Base-by-base conservation (phyloP, 768 basidiomycete species). In the Amanita molliuscula region DNA sequence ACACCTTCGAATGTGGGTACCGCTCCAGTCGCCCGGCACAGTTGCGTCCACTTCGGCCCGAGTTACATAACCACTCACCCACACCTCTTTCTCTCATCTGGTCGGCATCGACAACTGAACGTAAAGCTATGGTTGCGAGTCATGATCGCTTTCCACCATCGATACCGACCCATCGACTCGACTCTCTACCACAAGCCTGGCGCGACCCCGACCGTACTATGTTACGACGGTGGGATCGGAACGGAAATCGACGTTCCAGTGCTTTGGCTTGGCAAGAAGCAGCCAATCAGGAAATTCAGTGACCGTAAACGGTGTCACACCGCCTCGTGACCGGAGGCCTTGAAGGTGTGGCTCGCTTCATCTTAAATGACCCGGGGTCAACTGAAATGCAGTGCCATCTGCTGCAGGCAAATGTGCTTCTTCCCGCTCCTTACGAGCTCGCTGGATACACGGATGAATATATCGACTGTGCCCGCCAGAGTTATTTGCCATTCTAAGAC, bases 381-480 rank as follows among this genome's bases (percentile, higher is more conserved):
- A 25, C 29, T 18, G 26, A 34, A 36, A 35, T 28, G 47, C 36
- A 13, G 45, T 36, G 20, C 49, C 33, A 21, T 23, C 11, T 31
- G 41, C 25, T 20, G 20, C 36, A 16, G 49, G 41, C 42, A 16
- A 35, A 11, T 26, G 3, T 8, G 4, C 23, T 23, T 42, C 28
- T 15, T 40, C 20, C 16, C 11, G 21, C 25, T 31, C 38, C 21
- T n/a, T 42, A 41, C 16, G 40, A 33, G 48, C n/a, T 31, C 37
- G 42, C 11, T 44, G 28, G 33, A 13, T 13, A 11, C 18, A 44
- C 10, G 23, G 31, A 5, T 29, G 41, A 44, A 40, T 18, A 20
- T 28, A 15, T 35, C 47, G 26, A 54, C 41, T 56, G 56, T 53
- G 47, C 34, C 34, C 37, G 37, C 28, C 38, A 42, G 42, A 31